Evolutionary conservation across 2,329 filamentous ascomycete genomes (phyloP).

Genomic region (Phialocephala sp.): DNA sequence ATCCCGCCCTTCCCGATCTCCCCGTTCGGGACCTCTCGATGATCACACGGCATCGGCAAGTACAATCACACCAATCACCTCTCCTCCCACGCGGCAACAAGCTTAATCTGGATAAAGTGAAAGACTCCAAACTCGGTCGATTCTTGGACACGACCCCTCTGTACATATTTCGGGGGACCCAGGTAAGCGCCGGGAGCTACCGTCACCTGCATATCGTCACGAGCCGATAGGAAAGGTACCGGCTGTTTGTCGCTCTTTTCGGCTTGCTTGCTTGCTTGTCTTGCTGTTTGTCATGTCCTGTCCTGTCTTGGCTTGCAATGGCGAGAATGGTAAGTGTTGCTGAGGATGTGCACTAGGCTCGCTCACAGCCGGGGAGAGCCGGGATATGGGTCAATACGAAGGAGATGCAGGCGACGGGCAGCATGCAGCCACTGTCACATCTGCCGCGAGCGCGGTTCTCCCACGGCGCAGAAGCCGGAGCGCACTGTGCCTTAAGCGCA

Average conservation of each 20-base stretch:
- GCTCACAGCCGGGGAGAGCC: no score
- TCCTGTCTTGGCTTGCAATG: no score
- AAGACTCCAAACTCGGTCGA: neutral
- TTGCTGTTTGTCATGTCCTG: neutral
- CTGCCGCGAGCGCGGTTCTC: conserved; percentile 20
- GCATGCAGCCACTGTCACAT: conserved; percentile 25
- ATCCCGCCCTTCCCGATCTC: neutral
- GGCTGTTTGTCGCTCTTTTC: neutral
- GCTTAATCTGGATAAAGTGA: conserved; percentile 6
- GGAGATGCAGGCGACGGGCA: neutral
- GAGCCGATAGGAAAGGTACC: conserved; percentile 9
- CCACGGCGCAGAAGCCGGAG: neutral
- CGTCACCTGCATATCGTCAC: conserved; percentile 13
- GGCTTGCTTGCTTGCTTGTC: neutral
- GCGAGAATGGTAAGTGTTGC: neutral
- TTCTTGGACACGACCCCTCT: neutral
- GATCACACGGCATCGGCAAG: neutral
- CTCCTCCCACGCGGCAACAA: neutral
- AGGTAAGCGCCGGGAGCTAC: conserved; percentile 23
- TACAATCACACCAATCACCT: neutral
- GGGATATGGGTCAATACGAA: neutral
- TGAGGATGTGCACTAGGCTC: neutral
- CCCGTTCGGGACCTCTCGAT: neutral
- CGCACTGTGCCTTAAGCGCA: conserved; percentile 13
- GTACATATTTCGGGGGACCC: neutral